Evolutionary conservation across 73 alveolate species (phyloP), one percentile per base, ranked within the genome.

Genomic region (Paramecium octaurelia): DNA sequence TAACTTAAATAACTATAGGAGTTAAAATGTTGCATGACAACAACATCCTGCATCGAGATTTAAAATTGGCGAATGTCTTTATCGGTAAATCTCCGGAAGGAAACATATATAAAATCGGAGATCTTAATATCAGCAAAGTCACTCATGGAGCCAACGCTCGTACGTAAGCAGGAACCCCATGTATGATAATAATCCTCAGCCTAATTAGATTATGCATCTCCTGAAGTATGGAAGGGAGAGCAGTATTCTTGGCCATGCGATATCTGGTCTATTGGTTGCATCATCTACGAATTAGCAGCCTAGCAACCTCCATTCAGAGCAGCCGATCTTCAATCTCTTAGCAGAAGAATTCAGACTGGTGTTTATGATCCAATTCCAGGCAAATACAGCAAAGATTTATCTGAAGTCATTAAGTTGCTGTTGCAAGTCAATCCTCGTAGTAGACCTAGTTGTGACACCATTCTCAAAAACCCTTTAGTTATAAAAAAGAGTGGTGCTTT

Each of bases 221-320:
- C 98, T 0, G 98, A 96, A 59, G 98, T 96, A 2, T 96, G 97
- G 97, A 94, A 95, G 84, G 98, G 96, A 6, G 92, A 93, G 40
- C 93, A 97, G 48, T 98, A 98, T 93, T 98, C 96, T 70, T 93
- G 95, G 91, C 97, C 96, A 84, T 95, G 99, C 71, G 99, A 98
- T 92, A 96, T 98, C 5, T 98, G 98, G 99, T 93, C 98, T 87
- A 93, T 98, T 29, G 99, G 99, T 14, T 97, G 99, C 48, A 97
- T 98, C 12, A 93, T 98, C 48, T 98, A 98, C 92, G 99, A 98
- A 93, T 89, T 98, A 95, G 86, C 98, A 1, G 93, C 98, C 18
- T 94, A 96, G 83, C 92, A 92, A 73, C 99, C 98, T 60, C 99
- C 99, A 40, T 98, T 97, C 92, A 95, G 96, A 89, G 99, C 96